These are phyloP conservation scores for Ramularia endophylla DNA, from an alignment of 2,329 filamentous ascomycete species.

Conservation along the genomic window DNA sequence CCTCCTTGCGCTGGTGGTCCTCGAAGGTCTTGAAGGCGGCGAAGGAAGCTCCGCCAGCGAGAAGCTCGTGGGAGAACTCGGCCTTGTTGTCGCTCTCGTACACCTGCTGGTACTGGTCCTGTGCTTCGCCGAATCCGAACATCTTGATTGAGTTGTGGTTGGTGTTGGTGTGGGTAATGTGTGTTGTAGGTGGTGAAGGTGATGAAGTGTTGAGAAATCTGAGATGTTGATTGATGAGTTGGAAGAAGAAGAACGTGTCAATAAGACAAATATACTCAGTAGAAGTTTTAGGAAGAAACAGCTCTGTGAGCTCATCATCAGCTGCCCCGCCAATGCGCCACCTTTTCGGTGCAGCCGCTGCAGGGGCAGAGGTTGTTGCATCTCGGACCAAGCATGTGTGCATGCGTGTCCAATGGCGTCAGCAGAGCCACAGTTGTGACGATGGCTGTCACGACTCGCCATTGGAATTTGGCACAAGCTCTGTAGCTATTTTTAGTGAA, in stretches of 20 bases:
- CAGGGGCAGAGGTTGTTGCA: too few relatives aligned
- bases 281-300: too few relatives aligned
- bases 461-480: too few relatives aligned
- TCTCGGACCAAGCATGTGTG: too few relatives aligned
- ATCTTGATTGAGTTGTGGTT: conserved; percentile 30
- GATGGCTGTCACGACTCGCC: too few relatives aligned
- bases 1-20: conserved; percentile 65
- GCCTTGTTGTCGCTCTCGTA: conserved; percentile 50
- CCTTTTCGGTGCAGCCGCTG: too few relatives aligned
- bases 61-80: conserved; percentile 64
- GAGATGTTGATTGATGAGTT: background rate
- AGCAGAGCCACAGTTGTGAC: too few relatives aligned
- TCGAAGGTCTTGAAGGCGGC: conserved; percentile 76
- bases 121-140: conserved; percentile 46
- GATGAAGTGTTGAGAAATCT: conserved; percentile 1
- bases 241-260: background rate
- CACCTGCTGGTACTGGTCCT: conserved; percentile 50
- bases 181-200: conserved; percentile 3
- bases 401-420: too few relatives aligned
- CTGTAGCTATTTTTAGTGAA: too few relatives aligned
- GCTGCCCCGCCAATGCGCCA: too few relatives aligned
- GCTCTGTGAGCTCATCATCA: too few relatives aligned
- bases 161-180: too few relatives aligned
- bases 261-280: background rate
- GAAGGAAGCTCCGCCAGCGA: conserved; percentile 72